These are phyloP conservation scores for Wallacemonas sp. DNA, from an alignment of 208 protist genomes.

Conservation along the genomic window DNA sequence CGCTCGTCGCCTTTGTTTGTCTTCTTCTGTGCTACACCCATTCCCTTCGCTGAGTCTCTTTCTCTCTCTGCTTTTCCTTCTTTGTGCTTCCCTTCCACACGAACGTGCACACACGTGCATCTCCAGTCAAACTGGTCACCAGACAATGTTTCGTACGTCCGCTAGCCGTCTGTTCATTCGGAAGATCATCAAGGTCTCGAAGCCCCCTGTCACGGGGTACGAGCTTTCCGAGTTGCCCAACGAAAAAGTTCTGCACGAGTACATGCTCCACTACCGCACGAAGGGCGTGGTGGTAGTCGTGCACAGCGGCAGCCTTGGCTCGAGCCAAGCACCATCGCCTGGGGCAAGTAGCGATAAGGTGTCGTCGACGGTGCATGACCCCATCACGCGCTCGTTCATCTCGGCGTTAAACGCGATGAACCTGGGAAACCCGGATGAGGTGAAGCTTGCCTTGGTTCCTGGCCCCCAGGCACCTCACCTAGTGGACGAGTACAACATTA, in stretches of 20 bases:
- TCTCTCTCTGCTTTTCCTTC: neutral
- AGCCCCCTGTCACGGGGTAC: conserved; percentile 75
- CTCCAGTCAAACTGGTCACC: too few relatives aligned
- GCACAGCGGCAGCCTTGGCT: conserved; percentile 32
- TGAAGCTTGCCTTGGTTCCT: conserved; percentile 75
- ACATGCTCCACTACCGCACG: conserved; percentile 56
- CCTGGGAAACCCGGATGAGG: conserved; percentile 68
- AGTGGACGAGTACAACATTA: conserved; percentile 65
- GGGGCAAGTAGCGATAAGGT: neutral
- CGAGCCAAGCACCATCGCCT: neutral
- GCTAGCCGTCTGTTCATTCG: conserved; percentile 39
- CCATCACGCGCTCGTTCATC: conserved; percentile 72
- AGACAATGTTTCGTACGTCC: conserved; percentile 34
- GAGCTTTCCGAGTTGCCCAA: conserved; percentile 84
- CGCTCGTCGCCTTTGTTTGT: too few relatives aligned
- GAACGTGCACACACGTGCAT: too few relatives aligned
- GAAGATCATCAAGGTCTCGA: conserved; percentile 60
- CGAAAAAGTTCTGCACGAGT: conserved; percentile 71
- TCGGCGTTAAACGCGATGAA: conserved; percentile 80
- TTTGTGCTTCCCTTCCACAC: neutral
- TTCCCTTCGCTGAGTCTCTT: neutral
- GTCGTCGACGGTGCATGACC: conserved; percentile 36
- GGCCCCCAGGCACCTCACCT: conserved; percentile 55
- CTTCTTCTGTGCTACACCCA: too few relatives aligned
- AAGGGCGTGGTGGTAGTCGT: conserved; percentile 65